These are phyloP conservation scores for Pseudonitzschia pungens DNA, from an alignment of 108 stramenopile species.

Conservation along the genomic window DNA sequence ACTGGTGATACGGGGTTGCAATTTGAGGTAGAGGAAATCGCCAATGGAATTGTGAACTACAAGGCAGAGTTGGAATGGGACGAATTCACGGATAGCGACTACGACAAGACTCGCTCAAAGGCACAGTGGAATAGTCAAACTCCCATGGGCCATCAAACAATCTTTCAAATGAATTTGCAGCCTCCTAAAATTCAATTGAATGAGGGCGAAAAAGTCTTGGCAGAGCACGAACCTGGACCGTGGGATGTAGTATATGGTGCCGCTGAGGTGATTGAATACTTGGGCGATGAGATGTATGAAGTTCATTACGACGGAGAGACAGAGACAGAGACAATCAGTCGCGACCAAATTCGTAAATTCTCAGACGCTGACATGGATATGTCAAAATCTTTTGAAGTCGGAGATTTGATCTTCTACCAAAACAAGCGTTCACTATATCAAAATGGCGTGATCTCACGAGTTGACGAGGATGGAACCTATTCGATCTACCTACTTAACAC, in stretches of 20 bases:
- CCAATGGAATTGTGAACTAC: conserved; percentile 17
- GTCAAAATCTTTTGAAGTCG: conserved; percentile 5
- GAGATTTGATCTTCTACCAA: conserved; percentile 16
- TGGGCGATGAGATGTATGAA: conserved; percentile 7
- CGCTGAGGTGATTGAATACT: conserved; percentile 1
- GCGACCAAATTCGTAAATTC: conserved; percentile 16
- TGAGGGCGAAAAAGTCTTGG: background rate
- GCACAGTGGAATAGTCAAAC: conserved; percentile 10
- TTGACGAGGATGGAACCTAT: conserved; percentile 16
- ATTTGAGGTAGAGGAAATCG: conserved; percentile 11
- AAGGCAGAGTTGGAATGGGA: background rate
- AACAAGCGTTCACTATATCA: background rate
- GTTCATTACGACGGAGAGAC: conserved; percentile 8
- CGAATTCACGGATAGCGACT: conserved; percentile 18
- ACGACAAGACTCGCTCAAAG: conserved; percentile 12
- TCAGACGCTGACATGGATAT: conserved; percentile 1
- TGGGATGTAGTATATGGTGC: conserved; percentile 10
- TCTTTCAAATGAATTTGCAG: conserved; percentile 16
- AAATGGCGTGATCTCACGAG: conserved; percentile 14
- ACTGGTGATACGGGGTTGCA: background rate
- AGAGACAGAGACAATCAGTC: background rate
- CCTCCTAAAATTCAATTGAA: conserved; percentile 13
- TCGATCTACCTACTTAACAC: conserved; percentile 12
- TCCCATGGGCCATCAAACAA: conserved; percentile 18
- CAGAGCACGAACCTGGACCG: conserved; percentile 14